Conservation (phyloP, 495 filamentous ascomycete species). For the Aspergillus campestris region DNA sequence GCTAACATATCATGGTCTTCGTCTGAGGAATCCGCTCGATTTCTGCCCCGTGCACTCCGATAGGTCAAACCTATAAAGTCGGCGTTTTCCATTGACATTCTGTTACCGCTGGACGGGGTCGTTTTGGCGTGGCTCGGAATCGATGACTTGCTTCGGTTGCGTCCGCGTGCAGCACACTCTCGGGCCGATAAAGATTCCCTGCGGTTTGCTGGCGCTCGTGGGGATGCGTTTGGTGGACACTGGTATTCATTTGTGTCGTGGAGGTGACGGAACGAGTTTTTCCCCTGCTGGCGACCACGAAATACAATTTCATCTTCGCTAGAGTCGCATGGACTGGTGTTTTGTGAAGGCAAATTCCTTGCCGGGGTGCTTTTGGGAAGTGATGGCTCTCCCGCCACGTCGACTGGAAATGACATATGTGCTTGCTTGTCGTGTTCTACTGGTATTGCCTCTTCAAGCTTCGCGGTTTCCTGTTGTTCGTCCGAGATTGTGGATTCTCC, state of each 20-base stretch:
- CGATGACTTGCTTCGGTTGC: too few relatives aligned
- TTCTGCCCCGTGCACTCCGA: neutral
- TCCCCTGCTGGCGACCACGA: conserved; percentile 19
- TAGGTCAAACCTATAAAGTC: too few relatives aligned
- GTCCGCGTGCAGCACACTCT: too few relatives aligned
- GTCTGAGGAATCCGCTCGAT: conserved; percentile 4
- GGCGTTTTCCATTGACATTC: too few relatives aligned
- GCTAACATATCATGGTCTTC: conserved; percentile 50
- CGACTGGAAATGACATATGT: neutral
- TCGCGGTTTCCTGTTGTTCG: conserved; percentile 1
- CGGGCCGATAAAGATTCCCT: too few relatives aligned
- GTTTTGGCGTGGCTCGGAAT: too few relatives aligned
- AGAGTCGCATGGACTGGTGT: conserved; percentile 12
- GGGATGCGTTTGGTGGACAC: neutral
- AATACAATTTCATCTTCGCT: conserved; percentile 42
- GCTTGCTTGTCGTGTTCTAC: neutral
- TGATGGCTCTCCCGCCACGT: too few relatives aligned
- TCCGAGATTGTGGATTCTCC: conserved; percentile 2
- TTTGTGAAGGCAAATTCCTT: neutral
- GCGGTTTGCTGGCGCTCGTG: neutral
- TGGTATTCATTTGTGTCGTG: neutral
- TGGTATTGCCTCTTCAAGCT: neutral
- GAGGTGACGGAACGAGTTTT: conserved; percentile 10
- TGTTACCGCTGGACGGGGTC: too few relatives aligned
- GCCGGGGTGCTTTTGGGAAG: neutral